Conservation (phyloP, 345 rosid species). For the Eucalyptus caleyi region DNA sequence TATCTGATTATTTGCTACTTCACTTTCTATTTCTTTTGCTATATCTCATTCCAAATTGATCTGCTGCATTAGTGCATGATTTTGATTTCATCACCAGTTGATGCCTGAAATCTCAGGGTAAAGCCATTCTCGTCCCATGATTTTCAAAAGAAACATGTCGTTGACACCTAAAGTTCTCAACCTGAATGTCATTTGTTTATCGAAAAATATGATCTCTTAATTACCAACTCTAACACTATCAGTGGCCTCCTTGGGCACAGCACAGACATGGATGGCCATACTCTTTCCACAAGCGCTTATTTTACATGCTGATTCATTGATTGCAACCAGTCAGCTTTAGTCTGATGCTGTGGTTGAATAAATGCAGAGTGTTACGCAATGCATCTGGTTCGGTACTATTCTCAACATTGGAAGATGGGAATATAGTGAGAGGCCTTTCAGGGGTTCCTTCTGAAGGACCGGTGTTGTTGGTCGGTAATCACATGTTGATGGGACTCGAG, state of each 20-base stretch:
- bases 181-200: neutral
- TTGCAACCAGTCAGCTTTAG: neutral
- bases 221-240: neutral
- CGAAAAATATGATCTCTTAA: neutral
- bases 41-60: neutral
- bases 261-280: neutral
- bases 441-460: conserved; percentile 55
- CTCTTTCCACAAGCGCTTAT: neutral
- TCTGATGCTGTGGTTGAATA: neutral
- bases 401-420: conserved; percentile 46
- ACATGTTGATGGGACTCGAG: conserved; percentile 46
- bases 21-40: neutral
- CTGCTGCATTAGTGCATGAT: neutral
- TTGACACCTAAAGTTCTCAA: neutral
- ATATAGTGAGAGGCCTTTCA: conserved; percentile 33
- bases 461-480: conserved; percentile 40
- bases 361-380: neutral
- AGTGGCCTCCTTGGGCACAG: neutral
- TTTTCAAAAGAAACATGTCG: neutral
- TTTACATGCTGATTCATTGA: neutral
- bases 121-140: neutral
- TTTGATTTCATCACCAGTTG: neutral
- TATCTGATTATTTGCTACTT: neutral
- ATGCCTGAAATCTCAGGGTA: neutral
- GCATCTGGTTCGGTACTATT: conserved; percentile 16